These are phyloP conservation scores for Metschnikowia kofuensis DNA, from an alignment of 805 yeast genomes.

Conservation along the genomic window DNA sequence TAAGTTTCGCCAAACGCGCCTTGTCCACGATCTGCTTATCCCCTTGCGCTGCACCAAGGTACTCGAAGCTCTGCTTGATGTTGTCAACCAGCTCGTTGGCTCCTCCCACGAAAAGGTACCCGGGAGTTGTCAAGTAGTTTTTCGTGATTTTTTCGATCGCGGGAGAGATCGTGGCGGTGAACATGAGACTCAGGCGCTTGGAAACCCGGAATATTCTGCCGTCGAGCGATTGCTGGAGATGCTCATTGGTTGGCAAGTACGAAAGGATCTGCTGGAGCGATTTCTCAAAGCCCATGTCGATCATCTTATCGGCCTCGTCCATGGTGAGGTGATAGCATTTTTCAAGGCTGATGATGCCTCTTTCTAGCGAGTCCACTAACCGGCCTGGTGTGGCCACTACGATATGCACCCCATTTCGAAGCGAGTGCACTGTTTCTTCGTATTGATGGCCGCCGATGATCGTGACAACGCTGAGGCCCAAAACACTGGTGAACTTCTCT, in stretches of 20 bases:
- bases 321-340: slow-evolving; percentile 68
- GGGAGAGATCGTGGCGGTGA: slow-evolving; percentile 89
- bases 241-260: slow-evolving; percentile 45
- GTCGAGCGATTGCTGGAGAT: slow-evolving; percentile 25
- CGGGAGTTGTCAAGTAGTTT: slow-evolving; percentile 62
- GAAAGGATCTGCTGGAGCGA: slow-evolving; percentile 63
- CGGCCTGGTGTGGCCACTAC: slow-evolving; percentile 96
- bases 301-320: slow-evolving; percentile 97
- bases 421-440: slow-evolving; percentile 61
- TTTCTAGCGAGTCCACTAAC: slow-evolving; percentile 72
- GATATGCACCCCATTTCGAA: slow-evolving; percentile 67
- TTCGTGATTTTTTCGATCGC: slow-evolving; percentile 64
- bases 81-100: slow-evolving; percentile 63
- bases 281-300: slow-evolving; percentile 89
- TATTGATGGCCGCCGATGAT: slow-evolving; percentile 90
- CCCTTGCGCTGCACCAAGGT: slow-evolving; percentile 28
- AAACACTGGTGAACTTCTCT: slow-evolving; percentile 41
- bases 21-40: slow-evolving; percentile 28
- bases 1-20: slow-evolving; percentile 43
- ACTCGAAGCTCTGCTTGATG: slow-evolving; percentile 64
- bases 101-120: slow-evolving; percentile 63
- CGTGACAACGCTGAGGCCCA: slow-evolving; percentile 51
- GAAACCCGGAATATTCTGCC: slow-evolving; percentile 34
- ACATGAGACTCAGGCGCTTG: slow-evolving; percentile 75
- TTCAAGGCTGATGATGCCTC: slow-evolving; percentile 56